phyloP scores from a whole-genome alignment of 371 early-diverging fungal genomes.

The Polyrhizophydium stewartii region DNA sequence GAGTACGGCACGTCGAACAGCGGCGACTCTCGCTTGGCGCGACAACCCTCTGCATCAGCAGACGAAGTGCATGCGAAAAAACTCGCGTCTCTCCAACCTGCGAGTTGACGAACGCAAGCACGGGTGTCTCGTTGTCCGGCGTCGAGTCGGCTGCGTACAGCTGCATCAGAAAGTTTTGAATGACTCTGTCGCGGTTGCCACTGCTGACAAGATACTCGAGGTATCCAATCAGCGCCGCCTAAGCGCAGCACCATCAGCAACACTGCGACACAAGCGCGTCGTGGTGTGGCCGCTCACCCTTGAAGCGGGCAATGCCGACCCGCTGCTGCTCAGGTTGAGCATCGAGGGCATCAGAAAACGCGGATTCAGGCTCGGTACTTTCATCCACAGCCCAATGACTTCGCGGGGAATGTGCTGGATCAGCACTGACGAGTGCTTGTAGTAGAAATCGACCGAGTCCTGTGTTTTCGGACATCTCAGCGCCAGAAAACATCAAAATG shows the following conservation, averaged over 20 bases:
- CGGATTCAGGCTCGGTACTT: conserved; percentile 74
- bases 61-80: no score
- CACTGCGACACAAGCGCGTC: conserved; percentile 2
- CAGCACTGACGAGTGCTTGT: conserved; percentile 76
- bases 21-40: conserved; percentile 15
- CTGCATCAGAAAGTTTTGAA: conserved; percentile 84
- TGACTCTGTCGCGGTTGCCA: not conserved
- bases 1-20: conserved; percentile 82
- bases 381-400: conserved; percentile 79
- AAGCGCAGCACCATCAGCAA: not conserved
- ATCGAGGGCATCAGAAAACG: conserved; percentile 84
- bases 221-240: not conserved
- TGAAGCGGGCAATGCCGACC: no score
- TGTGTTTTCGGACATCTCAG: conserved; percentile 14
- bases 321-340: conserved; percentile 67
- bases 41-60: not conserved
- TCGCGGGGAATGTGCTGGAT: conserved; percentile 79
- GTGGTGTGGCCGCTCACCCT: no score
- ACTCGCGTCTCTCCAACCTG: no score
- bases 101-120: conserved; percentile 19
- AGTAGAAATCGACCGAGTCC: conserved; percentile 70
- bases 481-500: no score
- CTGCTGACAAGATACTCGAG: not conserved
- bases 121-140: conserved; percentile 48
- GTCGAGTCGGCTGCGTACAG: conserved; percentile 72